Base-by-base conservation (phyloP, 1,284 basidiomycete species). In the Cutaneotrichosporon sp. region DNA sequence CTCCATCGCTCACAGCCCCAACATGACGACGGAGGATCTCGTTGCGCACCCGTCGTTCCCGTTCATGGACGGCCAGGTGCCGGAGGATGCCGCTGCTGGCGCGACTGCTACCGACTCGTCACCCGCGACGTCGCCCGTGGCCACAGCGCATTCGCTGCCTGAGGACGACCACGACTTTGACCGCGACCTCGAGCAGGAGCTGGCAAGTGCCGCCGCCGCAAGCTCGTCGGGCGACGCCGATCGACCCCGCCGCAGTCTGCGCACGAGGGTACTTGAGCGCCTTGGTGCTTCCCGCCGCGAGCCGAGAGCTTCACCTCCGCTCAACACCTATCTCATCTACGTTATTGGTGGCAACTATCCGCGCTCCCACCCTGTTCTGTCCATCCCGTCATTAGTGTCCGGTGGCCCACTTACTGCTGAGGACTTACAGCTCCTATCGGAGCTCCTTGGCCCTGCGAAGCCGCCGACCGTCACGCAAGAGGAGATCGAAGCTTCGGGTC, bases 311-410 rank as follows among this genome's bases (percentile, higher is more conserved):
- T 16, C 42, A 2, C 69, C 65, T 63, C 72, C 70, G 3, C 51
- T 74, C 21, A 72, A 75, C 63, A 79, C 76, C 1, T 80, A 80
- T 63, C 68, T 80, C 21, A 73, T 81, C 59, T 81, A 76, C 66
- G 76, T 81, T 47, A 75, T 81, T 86, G 91, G 91, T 21, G 82
- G 82, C 36, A 91, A 92, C 73, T 95, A 93, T 75, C 90, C 91
- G 1, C 89, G 89, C 26, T 87, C 90, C 67, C 91, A 94, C 75
- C 89, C 87, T 58, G 87, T 95, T 65, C 86, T 94, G 55, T 88
- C 88, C 6, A 89, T 89, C 32, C 88, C 88, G 0, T 86, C 88
- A 66, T 85, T 87, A 36, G 80, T 92, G 30, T 74, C 78, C 21
- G 81, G 81, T 16, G 70, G 89, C 86, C 74, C 75, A 8, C 65